These are phyloP conservation scores for Scutellaria minor DNA, from an alignment of 257 asterid genomes.

Conservation along the genomic window DNA sequence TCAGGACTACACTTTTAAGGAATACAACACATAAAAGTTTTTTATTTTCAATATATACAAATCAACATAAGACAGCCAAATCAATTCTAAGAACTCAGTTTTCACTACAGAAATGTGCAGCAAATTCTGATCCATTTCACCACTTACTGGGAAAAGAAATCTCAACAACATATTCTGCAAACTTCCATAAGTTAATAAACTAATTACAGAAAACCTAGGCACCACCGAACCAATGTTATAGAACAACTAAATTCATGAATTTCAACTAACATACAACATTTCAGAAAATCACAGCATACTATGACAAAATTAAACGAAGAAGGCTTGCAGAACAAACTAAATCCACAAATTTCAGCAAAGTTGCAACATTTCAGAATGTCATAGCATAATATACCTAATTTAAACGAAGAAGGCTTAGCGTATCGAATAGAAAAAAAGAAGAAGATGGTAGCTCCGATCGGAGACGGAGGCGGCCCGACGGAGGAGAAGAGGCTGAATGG, in stretches of 20 bases:
- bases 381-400: constrained; percentile 15
- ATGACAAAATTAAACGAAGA: not conserved
- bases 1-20: not conserved
- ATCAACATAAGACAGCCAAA: not conserved
- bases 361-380: not conserved
- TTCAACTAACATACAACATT: not conserved
- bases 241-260: not conserved
- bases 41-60: not conserved
- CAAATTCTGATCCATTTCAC: constrained; percentile 5
- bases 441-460: not conserved
- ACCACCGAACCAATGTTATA: not conserved
- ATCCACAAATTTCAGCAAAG: not conserved
- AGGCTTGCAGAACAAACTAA: not conserved
- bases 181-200: not conserved
- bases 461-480: not conserved
- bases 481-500: not conserved
- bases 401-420: not conserved
- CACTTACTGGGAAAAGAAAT: not conserved
- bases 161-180: not conserved
- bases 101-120: not conserved
- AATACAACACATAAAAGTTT: not conserved
- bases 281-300: not conserved
- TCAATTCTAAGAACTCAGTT: not conserved
- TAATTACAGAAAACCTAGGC: not conserved
- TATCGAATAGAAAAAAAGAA: not conserved